Percentiles rank a stretch among this genome's conserved stretches.
Evolutionary conservation across 768 basidiomycete species (phyloP).

Genomic region (Boletus vinaceobasis): DNA sequence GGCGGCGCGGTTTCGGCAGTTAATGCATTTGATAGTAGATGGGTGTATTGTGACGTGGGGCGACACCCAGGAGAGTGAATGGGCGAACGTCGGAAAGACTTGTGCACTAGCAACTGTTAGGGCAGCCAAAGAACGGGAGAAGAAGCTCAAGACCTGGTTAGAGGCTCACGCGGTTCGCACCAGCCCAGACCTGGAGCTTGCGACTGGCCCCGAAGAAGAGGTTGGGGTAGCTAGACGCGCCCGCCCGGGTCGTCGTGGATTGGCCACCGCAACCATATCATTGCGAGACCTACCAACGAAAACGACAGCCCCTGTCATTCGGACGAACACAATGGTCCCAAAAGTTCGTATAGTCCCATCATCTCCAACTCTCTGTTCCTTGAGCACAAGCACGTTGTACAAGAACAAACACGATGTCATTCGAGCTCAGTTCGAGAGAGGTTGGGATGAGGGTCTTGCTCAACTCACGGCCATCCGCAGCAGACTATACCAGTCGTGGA

Average conservation of each 20-base stretch:
- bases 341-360: conserved; percentile 60
- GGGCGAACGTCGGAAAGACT: conserved; percentile 56
- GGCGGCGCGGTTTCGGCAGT: conserved; percentile 43
- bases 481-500: conserved; percentile 45
- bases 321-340: conserved; percentile 15
- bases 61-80: conserved; percentile 50
- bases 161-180: conserved; percentile 30
- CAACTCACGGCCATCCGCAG: conserved; percentile 48
- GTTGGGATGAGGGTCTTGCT: conserved; percentile 60
- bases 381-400: conserved; percentile 36
- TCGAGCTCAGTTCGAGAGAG: conserved; percentile 51
- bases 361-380: conserved; percentile 43
- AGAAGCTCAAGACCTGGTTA: conserved; percentile 50
- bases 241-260: conserved; percentile 52
- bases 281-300: conserved; percentile 37
- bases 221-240: conserved; percentile 14
- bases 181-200: background rate
- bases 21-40: conserved; percentile 72
- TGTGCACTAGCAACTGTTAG: conserved; percentile 61
- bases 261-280: conserved; percentile 67
- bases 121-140: conserved; percentile 65
- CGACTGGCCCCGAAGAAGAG: background rate
- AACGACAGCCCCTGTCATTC: conserved; percentile 11
- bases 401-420: conserved; percentile 39
- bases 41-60: conserved; percentile 54